Evolutionary conservation across 2,329 filamentous ascomycete species (phyloP), one percentile per base, ranked within the genome.

Genomic region (Colletotrichum trifolii): DNA sequence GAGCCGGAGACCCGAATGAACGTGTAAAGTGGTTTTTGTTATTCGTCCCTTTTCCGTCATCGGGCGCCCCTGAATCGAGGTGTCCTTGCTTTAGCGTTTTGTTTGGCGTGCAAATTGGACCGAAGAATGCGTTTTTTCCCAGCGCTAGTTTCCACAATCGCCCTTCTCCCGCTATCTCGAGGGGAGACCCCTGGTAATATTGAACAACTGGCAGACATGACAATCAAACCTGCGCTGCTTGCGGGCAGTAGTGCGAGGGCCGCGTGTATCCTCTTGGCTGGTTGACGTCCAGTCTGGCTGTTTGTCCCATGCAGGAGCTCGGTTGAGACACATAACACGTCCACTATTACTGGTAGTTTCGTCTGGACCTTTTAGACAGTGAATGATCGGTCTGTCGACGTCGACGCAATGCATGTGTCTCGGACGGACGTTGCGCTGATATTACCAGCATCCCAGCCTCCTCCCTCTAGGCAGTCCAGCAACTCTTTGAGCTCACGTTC

Each of bases 181-280:
- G 57, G 62, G 62, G n/a, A 62, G 62, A 62, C 62, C 62, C 62
- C 62, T 65, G 62, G 57, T 33, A 65, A 62, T 62, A 61, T 65
- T 65, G 62, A 38, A 61, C 57, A 65, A 47, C 50, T 65, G 62
- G 62, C 62, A 65, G 62, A 65, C 62, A 65, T 46, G 52, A 49
- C 39, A 65, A 61, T 65, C 62, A 62, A 65, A 62, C 39, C 47
- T 49, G 57, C 25, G 25, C 50, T 50, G 45, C 57, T 64, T 50
- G 45, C 61, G 47, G 25, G 54, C 54, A 52, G 39, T 50, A 64
- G 61, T 57, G 61, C 55, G 61, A 50, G 57, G 25, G 25, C 25
- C 49, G 49, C 42, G 25, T 54, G 61, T 50, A 57, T 65, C 45
- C 47, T 52, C 62, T 49, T 65, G 45, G 58, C 45, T 33, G 47